Conservation (phyloP, 2,329 filamentous ascomycete genomes). For the Reticulascus tulasneorum region DNA sequence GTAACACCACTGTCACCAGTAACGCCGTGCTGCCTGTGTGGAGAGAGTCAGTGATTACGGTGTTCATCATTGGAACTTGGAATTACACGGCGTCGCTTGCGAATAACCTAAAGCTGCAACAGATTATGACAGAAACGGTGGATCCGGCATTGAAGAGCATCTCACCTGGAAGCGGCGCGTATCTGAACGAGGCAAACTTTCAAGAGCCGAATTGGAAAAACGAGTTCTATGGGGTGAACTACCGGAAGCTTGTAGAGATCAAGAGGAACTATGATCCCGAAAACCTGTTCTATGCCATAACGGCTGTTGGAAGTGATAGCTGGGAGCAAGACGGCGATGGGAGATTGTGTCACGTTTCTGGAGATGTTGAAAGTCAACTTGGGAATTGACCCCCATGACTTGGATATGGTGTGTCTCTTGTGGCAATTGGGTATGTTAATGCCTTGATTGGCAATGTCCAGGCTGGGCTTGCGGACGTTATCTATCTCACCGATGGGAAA, state of each 20-base stretch:
- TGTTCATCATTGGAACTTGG: too few relatives aligned
- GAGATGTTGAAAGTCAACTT: neutral
- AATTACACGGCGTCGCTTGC: neutral
- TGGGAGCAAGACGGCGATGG: conserved; percentile 30
- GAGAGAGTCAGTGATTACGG: conserved; percentile 29
- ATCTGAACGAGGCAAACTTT: conserved; percentile 50
- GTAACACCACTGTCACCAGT: conserved; percentile 6
- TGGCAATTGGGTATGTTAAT: too few relatives aligned
- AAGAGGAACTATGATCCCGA: conserved; percentile 49
- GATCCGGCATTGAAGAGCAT: conserved; percentile 27
- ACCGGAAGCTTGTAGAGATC: conserved; percentile 34
- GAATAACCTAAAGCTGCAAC: too few relatives aligned
- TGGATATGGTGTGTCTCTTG: too few relatives aligned
- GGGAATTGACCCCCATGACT: too few relatives aligned
- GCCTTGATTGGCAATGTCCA: too few relatives aligned
- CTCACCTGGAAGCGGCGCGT: conserved; percentile 38
- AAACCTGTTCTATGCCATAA: conserved; percentile 41
- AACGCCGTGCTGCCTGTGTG: conserved; percentile 39
- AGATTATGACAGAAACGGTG: conserved; percentile 27
- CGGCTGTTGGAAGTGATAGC: conserved; percentile 46
- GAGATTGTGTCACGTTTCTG: conserved; percentile 14
- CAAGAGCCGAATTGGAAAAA: conserved; percentile 36
- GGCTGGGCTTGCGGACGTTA: too few relatives aligned
- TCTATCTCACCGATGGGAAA: too few relatives aligned
- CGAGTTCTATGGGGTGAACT: conserved; percentile 45